A percentile compares a stretch with the other conserved stretches of the same genome.
Conservation (phyloP, 106 monocot genomes). For the Agapanthus africanus region DNA sequence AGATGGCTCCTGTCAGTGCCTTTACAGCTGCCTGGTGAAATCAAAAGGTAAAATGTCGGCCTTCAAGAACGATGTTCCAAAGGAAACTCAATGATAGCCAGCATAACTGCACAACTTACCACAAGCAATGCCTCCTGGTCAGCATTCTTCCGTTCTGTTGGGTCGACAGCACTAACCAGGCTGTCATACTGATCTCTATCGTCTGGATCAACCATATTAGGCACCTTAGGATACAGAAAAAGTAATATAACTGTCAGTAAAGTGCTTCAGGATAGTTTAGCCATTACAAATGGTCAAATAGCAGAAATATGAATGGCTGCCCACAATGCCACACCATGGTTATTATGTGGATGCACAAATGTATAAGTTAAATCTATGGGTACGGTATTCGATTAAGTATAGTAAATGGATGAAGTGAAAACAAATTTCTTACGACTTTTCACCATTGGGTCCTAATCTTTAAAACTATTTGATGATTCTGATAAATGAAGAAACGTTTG, state of each 20-base stretch:
- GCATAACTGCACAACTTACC: slow-evolving; percentile 8
- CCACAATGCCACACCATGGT: background rate
- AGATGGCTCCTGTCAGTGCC: slow-evolving; percentile 46
- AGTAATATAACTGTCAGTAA: background rate
- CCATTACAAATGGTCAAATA: background rate
- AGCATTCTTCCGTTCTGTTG: slow-evolving; percentile 12
- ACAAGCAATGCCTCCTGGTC: slow-evolving; percentile 48
- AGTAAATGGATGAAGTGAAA: background rate
- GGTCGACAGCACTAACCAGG: slow-evolving; percentile 34
- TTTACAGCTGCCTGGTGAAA: slow-evolving; percentile 33
- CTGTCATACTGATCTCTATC: slow-evolving; percentile 43
- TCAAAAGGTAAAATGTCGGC: background rate
- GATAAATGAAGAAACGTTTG: background rate
- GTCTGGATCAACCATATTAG: slow-evolving; percentile 12
- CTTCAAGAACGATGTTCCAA: background rate
- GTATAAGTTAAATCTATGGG: background rate
- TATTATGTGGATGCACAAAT: background rate
- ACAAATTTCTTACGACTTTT: background rate
- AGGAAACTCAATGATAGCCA: background rate
- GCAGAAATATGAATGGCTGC: background rate
- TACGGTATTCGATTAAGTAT: background rate
- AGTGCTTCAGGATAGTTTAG: background rate
- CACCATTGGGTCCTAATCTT: background rate
- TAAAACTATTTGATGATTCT: background rate
- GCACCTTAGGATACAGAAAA: slow-evolving; percentile 17